These are phyloP conservation scores for Neurospora sp. DNA, from an alignment of 495 filamentous ascomycete genomes.

Conservation along the genomic window DNA sequence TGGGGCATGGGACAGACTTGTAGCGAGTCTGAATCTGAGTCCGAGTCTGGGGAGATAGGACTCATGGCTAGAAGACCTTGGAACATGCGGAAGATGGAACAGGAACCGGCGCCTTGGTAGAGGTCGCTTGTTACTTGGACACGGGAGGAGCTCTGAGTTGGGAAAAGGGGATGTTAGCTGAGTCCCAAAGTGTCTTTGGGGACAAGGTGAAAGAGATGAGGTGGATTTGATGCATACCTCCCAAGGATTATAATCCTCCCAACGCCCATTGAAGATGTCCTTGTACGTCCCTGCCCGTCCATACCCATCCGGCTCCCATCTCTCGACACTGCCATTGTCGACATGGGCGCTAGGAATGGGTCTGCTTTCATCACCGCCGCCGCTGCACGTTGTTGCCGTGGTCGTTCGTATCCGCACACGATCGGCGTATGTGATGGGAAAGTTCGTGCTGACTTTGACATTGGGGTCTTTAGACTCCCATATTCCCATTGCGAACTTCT, in stretches of 20 bases:
- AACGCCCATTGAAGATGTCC: conserved; percentile 59
- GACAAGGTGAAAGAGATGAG: background rate
- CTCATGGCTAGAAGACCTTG: conserved; percentile 77
- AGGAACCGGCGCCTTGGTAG: conserved; percentile 73
- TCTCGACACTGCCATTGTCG: conserved; percentile 73
- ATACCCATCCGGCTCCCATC: conserved; percentile 84
- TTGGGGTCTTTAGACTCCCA: conserved; percentile 64
- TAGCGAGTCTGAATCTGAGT: conserved; percentile 33
- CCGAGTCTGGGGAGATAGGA: conserved; percentile 46
- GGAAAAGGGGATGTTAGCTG: background rate
- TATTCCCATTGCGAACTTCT: conserved; percentile 62
- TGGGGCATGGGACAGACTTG: conserved; percentile 67
- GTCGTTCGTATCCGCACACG: conserved; percentile 54
- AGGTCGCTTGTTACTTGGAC: conserved; percentile 61
- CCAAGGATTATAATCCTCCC: conserved; percentile 80
- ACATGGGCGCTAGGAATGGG: conserved; percentile 39
- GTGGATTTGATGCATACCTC: conserved; percentile 30
- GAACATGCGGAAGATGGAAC: conserved; percentile 79
- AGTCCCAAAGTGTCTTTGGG: background rate
- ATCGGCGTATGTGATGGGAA: conserved; percentile 70
- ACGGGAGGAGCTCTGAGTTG: conserved; percentile 45
- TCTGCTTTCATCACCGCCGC: background rate
- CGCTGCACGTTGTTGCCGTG: background rate
- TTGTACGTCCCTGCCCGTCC: conserved; percentile 56
- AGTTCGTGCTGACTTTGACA: conserved; percentile 46